phyloP scores from a whole-genome alignment of 192 early-diverging fungal genomes.

The Obelidium mucronatum region DNA sequence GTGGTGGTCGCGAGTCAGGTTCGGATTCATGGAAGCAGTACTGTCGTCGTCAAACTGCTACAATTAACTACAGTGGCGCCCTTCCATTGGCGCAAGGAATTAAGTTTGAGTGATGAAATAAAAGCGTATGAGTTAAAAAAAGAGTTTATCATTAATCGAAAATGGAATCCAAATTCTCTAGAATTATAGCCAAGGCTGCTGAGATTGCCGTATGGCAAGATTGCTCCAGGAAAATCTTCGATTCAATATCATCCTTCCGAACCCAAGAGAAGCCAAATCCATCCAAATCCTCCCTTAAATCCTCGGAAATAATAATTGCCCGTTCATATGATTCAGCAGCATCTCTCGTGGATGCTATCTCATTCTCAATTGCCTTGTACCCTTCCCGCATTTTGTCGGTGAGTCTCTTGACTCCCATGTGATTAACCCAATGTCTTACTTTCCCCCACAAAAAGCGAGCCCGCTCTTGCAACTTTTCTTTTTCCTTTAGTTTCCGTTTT shows the following conservation, averaged over 20 bases:
- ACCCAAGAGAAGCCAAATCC: not conserved
- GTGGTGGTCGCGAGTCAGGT: constrained; percentile 90
- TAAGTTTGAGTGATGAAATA: constrained; percentile 93
- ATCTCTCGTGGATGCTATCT: not conserved
- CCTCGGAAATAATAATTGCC: not conserved
- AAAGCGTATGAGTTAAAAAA: not conserved
- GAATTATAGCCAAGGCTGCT: not conserved
- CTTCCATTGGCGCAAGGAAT: constrained; percentile 95
- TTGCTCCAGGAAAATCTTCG: not conserved
- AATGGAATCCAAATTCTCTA: not conserved
- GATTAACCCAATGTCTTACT: not conserved
- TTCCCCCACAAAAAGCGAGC: not conserved
- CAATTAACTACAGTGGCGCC: constrained; percentile 87
- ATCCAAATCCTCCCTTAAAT: not conserved
- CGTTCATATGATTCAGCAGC: not conserved
- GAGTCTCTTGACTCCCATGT: not conserved
- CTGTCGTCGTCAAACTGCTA: constrained; percentile 79
- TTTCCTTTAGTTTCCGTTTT: not conserved
- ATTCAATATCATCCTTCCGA: not conserved
- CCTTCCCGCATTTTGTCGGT: not conserved
- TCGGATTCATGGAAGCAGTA: constrained; percentile 96
- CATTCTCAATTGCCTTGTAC: not conserved
- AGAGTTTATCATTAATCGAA: not conserved
- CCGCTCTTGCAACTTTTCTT: not conserved
- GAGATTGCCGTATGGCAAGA: not conserved